Percentiles rank a stretch among this genome's conserved stretches.
Evolutionary conservation across 306 rosid genomes (phyloP).

Genomic region (Crotalaria pallida): DNA sequence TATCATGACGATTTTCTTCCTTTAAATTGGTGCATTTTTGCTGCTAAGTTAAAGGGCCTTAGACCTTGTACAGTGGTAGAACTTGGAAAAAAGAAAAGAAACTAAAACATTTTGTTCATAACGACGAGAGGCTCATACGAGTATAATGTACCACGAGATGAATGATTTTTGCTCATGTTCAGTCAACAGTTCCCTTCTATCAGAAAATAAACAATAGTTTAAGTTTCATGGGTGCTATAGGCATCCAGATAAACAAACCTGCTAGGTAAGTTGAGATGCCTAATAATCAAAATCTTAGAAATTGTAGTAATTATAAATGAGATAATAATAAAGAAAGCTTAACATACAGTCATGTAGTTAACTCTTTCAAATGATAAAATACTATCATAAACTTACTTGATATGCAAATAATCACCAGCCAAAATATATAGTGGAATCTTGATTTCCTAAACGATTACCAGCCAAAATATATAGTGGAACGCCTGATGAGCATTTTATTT

Average conservation of each 20-base stretch:
- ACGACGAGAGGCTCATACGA: too few species aligned
- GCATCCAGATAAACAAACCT: background rate
- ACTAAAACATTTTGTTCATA: background rate
- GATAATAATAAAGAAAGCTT: too few species aligned
- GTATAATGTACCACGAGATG: too few species aligned
- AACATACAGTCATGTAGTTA: background rate
- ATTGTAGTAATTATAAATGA: too few species aligned
- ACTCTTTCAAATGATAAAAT: background rate
- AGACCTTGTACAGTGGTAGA: background rate
- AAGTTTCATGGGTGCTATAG: background rate
- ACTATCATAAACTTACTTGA: background rate
- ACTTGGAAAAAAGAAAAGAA: background rate
- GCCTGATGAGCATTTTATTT: too few species aligned
- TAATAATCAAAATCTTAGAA: too few species aligned
- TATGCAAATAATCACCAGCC: slow-evolving; percentile 14
- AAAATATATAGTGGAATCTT: too few species aligned
- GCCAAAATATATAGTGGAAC: too few species aligned
- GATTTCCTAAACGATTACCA: too few species aligned
- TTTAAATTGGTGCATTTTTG: too few species aligned
- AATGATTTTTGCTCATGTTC: background rate
- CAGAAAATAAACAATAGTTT: background rate
- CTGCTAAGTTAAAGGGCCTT: background rate
- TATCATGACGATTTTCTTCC: too few species aligned
- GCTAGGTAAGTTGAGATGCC: too few species aligned
- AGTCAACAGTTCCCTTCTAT: background rate